phyloP scores from a whole-genome alignment of 2,329 filamentous ascomycete genomes.

The Meredithiella fracta region DNA sequence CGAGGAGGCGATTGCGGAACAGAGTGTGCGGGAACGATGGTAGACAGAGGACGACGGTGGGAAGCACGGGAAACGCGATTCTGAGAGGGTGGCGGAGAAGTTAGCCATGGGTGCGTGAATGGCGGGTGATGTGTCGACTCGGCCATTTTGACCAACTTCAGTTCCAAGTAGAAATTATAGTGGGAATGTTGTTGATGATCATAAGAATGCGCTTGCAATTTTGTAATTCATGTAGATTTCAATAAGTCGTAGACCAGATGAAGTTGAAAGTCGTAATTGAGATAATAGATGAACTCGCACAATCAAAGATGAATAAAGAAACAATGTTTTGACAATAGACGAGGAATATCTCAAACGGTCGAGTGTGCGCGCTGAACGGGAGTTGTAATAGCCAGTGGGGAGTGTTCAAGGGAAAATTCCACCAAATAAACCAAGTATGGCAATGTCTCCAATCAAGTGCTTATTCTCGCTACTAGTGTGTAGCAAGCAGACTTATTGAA shows the following conservation, averaged over 20 bases:
- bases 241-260: too few species aligned
- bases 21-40: conserved; percentile 30
- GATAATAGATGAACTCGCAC: too few species aligned
- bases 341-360: background rate
- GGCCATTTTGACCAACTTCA: conserved; percentile 8
- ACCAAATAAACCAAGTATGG: background rate
- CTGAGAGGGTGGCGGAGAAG: conserved; percentile 7
- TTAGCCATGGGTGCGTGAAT: conserved; percentile 14
- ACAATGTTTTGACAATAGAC: background rate
- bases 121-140: conserved; percentile 10
- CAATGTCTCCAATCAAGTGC: too few species aligned
- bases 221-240: too few species aligned
- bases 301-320: background rate
- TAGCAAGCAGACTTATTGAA: too few species aligned
- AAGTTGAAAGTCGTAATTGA: too few species aligned
- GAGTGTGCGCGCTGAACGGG: background rate
- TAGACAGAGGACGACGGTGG: conserved; percentile 37
- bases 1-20: conserved; percentile 34
- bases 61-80: conserved; percentile 18
- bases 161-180: too few species aligned
- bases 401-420: background rate
- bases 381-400: too few species aligned
- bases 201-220: too few species aligned
- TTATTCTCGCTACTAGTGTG: too few species aligned
- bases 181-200: too few species aligned